Evolutionary conservation across 805 yeast species (phyloP).

Genomic region (Schizosaccharomyces osmophilus): DNA sequence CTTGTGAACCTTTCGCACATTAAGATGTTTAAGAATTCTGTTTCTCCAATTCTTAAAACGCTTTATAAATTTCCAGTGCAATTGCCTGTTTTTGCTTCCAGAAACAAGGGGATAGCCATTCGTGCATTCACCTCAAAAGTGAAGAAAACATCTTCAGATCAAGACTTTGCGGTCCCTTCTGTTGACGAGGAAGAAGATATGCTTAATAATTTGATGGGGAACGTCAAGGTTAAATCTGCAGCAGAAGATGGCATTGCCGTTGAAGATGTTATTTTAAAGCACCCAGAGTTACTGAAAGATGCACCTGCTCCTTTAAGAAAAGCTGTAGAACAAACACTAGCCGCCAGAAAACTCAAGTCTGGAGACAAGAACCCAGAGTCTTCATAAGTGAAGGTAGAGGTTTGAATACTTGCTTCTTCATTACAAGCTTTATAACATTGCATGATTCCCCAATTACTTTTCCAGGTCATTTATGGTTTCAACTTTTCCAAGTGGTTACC

Average conservation of each 20-base stretch:
- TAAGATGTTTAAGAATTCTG: no score
- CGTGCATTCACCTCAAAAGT: background rate
- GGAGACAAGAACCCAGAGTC: background rate
- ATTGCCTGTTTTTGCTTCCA: no score
- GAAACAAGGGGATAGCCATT: no score
- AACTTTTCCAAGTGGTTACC: no score
- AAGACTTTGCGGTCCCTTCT: background rate
- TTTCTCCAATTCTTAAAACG: no score
- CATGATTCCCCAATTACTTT: no score
- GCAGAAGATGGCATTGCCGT: background rate
- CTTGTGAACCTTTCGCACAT: no score
- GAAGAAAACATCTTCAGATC: background rate
- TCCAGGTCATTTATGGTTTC: no score
- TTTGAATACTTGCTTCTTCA: background rate
- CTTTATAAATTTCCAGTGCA: no score
- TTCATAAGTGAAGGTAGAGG: background rate
- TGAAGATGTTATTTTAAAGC: background rate
- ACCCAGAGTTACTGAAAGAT: background rate
- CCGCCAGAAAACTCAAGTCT: background rate
- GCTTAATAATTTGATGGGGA: background rate
- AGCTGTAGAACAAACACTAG: background rate
- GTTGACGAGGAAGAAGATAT: background rate
- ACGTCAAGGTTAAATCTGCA: background rate
- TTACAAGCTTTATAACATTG: no score
- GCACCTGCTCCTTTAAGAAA: background rate